Evolutionary conservation across 108 stramenopile species (phyloP), one percentile per base, ranked within the genome.

Genomic region (Fragilaria crotonensis): DNA sequence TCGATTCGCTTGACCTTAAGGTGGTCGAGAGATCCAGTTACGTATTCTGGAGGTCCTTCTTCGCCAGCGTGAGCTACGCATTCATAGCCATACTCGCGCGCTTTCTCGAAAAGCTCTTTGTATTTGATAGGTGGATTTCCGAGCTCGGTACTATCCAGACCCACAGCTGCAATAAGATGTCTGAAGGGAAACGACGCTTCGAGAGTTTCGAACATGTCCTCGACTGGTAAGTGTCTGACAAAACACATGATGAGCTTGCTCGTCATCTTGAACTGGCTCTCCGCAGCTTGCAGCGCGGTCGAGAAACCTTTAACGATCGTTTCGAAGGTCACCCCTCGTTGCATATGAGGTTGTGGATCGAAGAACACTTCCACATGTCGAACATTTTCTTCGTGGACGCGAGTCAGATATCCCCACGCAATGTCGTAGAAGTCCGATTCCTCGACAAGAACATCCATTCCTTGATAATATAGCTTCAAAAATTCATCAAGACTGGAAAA

Each of bases 341-440:
- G 32, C 3, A 51, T 70, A 30, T 75, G 74, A 25, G 64, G 31
- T 46, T 75, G 74, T 3, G 74, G 74, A 54, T 75, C 74, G n/a
- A 75, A 70, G 69, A 75, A 75, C 30, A 75, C 46, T 28, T 75
- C 74, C 1, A 54, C 69, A 48, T 75, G 69, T 22, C 30, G 57
- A 19, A 75, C 33, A 52, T 70, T 66, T 19, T 75, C 69, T 32
- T 55, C 14, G 27, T 61, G 52, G 4, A 60, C 64, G 11, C 62
- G 54, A 14, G 26, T 30, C 32, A 75, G 33, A 54, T 70, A 75
- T 18, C 64, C 68, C 64, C 61, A 52, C 25, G 74, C 59, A 50
- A 70, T 46, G 27, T 75, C 69, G 47, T 66, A 70, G 31, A 75
- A 75, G 47, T 75, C 74, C 52, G 56, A 48, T 22, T 68, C 33